These are phyloP conservation scores for Linderniella brevidens DNA, from an alignment of 257 asterid species.

Conservation along the genomic window DNA sequence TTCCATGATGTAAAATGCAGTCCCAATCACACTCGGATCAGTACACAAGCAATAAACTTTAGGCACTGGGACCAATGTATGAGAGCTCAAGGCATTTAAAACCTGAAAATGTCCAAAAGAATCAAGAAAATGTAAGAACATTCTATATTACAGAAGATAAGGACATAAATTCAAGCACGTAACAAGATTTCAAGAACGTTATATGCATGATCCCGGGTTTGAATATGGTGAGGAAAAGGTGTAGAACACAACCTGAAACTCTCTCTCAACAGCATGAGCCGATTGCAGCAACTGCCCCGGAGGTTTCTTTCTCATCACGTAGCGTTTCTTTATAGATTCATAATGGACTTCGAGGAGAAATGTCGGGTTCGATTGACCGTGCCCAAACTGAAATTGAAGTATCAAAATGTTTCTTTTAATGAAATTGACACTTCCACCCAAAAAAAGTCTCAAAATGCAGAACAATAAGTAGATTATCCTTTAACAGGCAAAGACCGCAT, in stretches of 20 bases:
- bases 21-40: slow-evolving; percentile 71
- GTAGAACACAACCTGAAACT: slow-evolving; percentile 41
- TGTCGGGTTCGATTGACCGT: slow-evolving; percentile 92
- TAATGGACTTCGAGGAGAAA: slow-evolving; percentile 67
- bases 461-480: background rate
- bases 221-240: background rate
- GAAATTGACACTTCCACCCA: slow-evolving; percentile 1
- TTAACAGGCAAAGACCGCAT: background rate
- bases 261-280: slow-evolving; percentile 96
- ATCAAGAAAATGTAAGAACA: too few relatives aligned
- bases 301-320: slow-evolving; percentile 88
- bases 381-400: slow-evolving; percentile 57
- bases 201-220: too few relatives aligned
- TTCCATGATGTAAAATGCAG: slow-evolving; percentile 95
- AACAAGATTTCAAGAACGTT: too few relatives aligned
- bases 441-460: background rate
- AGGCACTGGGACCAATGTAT: slow-evolving; percentile 77
- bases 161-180: too few relatives aligned
- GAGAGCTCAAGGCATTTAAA: slow-evolving; percentile 62
- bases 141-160: too few relatives aligned
- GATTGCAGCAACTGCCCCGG: slow-evolving; percentile 70
- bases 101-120: slow-evolving; percentile 30
- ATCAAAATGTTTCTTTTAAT: background rate
- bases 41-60: slow-evolving; percentile 79
- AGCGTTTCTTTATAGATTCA: slow-evolving; percentile 36